Percentiles rank a stretch among this genome's conserved stretches.
phyloP scores from a whole-genome alignment of 352 stramenopile genomes.

The Phytophthora sojae region DNA sequence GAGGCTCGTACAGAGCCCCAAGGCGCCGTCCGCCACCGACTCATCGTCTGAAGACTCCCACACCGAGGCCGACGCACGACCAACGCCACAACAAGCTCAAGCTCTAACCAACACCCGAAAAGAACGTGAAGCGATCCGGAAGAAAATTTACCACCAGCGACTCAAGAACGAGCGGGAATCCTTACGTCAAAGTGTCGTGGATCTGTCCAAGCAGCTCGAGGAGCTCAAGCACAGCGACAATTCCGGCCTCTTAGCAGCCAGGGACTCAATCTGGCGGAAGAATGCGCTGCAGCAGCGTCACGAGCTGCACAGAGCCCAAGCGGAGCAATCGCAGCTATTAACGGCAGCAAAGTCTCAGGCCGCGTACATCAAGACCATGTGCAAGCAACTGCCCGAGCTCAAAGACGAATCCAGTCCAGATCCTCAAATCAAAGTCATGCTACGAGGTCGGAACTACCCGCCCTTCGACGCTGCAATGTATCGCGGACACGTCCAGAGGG shows the following conservation, averaged over 20 bases:
- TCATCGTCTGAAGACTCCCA: neutral
- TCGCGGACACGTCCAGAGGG: conserved; percentile 27
- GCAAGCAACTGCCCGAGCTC: neutral
- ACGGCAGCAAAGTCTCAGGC: conserved; percentile 14
- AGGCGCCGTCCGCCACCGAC: neutral
- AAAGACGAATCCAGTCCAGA: neutral
- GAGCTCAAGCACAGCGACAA: conserved; percentile 2
- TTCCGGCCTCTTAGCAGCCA: neutral
- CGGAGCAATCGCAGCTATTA: conserved; percentile 23
- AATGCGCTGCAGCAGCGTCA: conserved; percentile 16
- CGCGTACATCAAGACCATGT: conserved; percentile 17
- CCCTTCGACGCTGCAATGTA: conserved; percentile 37
- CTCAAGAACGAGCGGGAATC: neutral
- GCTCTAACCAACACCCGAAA: neutral
- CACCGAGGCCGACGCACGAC: neutral
- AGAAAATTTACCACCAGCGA: neutral
- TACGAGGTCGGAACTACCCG: neutral
- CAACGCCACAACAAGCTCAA: neutral
- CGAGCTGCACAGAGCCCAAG: conserved; percentile 8
- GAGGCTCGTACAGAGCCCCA: neutral
- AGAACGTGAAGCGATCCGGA: neutral
- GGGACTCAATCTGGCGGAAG: conserved; percentile 5
- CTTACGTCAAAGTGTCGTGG: conserved; percentile 14
- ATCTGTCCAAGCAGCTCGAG: conserved; percentile 16
- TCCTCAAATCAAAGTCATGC: neutral